These are phyloP conservation scores for Ehretia macrophylla DNA, from an alignment of 257 asterid species.

Conservation along the genomic window DNA sequence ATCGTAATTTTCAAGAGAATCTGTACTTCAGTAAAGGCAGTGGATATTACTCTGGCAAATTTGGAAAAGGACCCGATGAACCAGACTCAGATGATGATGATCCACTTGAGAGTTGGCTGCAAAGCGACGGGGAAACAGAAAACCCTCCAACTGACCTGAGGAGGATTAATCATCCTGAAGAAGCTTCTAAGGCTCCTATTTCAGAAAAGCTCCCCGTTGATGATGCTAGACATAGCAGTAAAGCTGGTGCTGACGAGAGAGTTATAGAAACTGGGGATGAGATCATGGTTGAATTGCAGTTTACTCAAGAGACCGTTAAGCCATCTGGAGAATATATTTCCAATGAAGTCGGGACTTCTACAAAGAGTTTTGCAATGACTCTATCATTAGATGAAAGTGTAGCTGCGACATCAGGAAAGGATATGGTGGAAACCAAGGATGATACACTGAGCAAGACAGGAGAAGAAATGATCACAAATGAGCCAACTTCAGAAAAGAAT, in stretches of 20 bases:
- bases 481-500: slow-evolving; percentile 12
- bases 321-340: slow-evolving; percentile 12
- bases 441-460: slow-evolving; percentile 13
- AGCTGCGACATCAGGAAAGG: slow-evolving; percentile 22
- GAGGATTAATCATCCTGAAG: slow-evolving; percentile 11
- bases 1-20: slow-evolving; percentile 27
- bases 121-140: slow-evolving; percentile 37
- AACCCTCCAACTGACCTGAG: slow-evolving; percentile 23
- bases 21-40: slow-evolving; percentile 15
- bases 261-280: slow-evolving; percentile 25
- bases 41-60: slow-evolving; percentile 21
- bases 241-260: slow-evolving; percentile 15
- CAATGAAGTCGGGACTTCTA: not conserved
- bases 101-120: slow-evolving; percentile 48
- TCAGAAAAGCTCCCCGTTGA: slow-evolving; percentile 17
- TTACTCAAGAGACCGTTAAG: slow-evolving; percentile 2
- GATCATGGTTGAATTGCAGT: slow-evolving; percentile 32
- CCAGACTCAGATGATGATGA: slow-evolving; percentile 53
- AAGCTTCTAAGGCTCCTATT: slow-evolving; percentile 10
- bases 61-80: slow-evolving; percentile 27
- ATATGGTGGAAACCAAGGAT: slow-evolving; percentile 9
- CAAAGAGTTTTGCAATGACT: slow-evolving; percentile 16
- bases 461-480: slow-evolving; percentile 30
- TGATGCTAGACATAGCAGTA: not conserved
- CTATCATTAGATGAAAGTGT: slow-evolving; percentile 5